These are phyloP conservation scores for Withania somnifera DNA, from an alignment of 305 asterid species.

Conservation along the genomic window DNA sequence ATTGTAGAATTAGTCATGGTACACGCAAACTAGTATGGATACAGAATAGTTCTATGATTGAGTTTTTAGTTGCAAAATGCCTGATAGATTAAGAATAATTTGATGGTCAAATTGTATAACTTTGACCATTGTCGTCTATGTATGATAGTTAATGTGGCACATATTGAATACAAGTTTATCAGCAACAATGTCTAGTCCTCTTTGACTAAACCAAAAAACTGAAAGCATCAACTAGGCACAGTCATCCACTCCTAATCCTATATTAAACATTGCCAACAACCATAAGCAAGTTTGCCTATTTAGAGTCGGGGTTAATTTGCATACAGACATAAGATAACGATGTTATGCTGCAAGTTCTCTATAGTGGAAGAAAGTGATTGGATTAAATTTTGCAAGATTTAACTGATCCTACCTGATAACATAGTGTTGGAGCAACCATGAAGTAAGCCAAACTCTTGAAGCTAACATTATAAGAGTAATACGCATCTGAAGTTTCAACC, in stretches of 20 bases:
- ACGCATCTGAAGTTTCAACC: conserved; percentile 50
- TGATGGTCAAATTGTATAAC: not conserved
- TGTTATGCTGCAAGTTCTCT: not conserved
- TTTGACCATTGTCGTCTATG: not conserved
- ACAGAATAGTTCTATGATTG: not conserved
- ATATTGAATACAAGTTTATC: not conserved
- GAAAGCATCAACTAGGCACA: not conserved
- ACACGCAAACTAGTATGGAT: too few species aligned
- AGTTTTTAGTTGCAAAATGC: not conserved
- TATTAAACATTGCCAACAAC: not conserved
- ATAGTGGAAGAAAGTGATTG: not conserved
- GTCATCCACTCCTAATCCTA: not conserved
- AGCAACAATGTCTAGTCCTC: not conserved
- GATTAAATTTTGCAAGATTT: not conserved
- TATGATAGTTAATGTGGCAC: not conserved
- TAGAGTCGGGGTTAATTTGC: not conserved
- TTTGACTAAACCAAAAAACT: not conserved
- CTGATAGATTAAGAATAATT: not conserved
- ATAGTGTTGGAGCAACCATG: conserved; percentile 78
- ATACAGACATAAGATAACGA: not conserved
- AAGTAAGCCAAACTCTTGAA: conserved; percentile 61
- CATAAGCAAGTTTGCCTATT: not conserved
- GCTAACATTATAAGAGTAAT: conserved; percentile 45
- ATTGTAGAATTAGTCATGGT: not conserved
- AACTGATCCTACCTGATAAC: conserved; percentile 57